Percentiles rank a stretch among this genome's conserved stretches.
phyloP scores from a whole-genome alignment of 2,329 filamentous ascomycete species.

The Penicillium sp. region DNA sequence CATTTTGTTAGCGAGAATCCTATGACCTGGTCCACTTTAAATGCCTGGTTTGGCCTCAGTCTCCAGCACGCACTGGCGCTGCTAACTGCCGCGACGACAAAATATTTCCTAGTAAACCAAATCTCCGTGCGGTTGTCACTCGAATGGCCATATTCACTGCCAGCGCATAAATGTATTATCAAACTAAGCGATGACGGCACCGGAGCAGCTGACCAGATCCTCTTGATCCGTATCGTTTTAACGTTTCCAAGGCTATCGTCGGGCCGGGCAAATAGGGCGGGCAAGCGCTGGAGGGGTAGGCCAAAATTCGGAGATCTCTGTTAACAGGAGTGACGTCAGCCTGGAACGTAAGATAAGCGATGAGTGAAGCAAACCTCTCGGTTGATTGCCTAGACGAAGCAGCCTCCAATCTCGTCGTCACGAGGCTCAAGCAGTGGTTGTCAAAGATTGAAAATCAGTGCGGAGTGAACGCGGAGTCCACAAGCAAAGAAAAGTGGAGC shows the following conservation, averaged over 20 bases:
- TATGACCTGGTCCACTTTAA: neutral
- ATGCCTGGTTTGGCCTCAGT: slow-evolving; percentile 11
- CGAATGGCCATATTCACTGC: slow-evolving; percentile 26
- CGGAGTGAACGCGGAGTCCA: slow-evolving; percentile 11
- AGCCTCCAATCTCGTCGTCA: neutral
- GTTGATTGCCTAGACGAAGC: neutral
- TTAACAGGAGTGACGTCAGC: slow-evolving; percentile 6
- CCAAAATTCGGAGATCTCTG: slow-evolving; percentile 5
- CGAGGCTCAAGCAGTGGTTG: neutral
- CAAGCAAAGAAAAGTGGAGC: slow-evolving; percentile 9
- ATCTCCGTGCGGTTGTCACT: slow-evolving; percentile 12
- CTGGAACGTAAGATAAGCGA: neutral
- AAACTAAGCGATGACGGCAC: neutral
- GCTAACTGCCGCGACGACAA: slow-evolving; percentile 6
- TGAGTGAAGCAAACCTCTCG: neutral
- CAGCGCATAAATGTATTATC: neutral
- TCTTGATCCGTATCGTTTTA: neutral
- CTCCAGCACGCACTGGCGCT: slow-evolving; percentile 17
- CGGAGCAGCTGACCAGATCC: neutral
- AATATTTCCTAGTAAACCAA: slow-evolving; percentile 16
- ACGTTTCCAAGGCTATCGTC: slow-evolving; percentile 1
- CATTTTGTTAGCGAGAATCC: slow-evolving; percentile 8
- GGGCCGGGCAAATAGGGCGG: neutral
- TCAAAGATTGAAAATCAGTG: neutral
- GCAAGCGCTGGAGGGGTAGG: slow-evolving; percentile 11